These are phyloP conservation scores for Hygrocybe coccinea DNA, from an alignment of 768 basidiomycete genomes.

Conservation along the genomic window DNA sequence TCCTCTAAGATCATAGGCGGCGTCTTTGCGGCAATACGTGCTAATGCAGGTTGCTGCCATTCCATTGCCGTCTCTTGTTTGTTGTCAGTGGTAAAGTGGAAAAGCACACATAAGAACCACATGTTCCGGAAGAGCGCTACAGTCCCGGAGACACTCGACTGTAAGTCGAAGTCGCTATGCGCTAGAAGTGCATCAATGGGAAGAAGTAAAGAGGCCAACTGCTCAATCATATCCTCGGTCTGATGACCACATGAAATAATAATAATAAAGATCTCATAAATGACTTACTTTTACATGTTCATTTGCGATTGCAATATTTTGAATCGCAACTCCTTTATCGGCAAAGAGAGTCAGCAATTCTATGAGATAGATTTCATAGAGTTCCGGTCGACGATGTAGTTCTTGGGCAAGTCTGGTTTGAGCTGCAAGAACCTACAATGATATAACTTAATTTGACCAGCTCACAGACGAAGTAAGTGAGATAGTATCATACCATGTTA, in stretches of 20 bases:
- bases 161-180: conserved; percentile 64
- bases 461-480: background rate
- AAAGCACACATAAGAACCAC: conserved; percentile 90
- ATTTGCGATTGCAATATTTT: conserved; percentile 67
- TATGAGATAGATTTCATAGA: conserved; percentile 74
- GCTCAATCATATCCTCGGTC: conserved; percentile 81
- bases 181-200: conserved; percentile 85
- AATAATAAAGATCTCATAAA: conserved; percentile 2
- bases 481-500: conserved; percentile 60
- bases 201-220: conserved; percentile 81
- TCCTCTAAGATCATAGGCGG: conserved; percentile 81
- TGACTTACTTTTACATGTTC: conserved; percentile 57
- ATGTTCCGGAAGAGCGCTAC: conserved; percentile 82
- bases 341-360: conserved; percentile 83
- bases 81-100: conserved; percentile 63
- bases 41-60: conserved; percentile 73
- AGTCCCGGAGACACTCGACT: conserved; percentile 49
- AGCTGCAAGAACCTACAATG: conserved; percentile 71
- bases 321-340: conserved; percentile 88
- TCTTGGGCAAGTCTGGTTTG: conserved; percentile 87
- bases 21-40: conserved; percentile 79
- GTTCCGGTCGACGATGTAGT: conserved; percentile 64
- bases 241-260: conserved; percentile 24
- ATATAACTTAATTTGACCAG: background rate
- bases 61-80: conserved; percentile 63